A percentile compares a stretch with the other conserved stretches of the same genome.
phyloP scores from a whole-genome alignment of 2,329 filamentous ascomycete genomes.

The Penicillium concentricum region DNA sequence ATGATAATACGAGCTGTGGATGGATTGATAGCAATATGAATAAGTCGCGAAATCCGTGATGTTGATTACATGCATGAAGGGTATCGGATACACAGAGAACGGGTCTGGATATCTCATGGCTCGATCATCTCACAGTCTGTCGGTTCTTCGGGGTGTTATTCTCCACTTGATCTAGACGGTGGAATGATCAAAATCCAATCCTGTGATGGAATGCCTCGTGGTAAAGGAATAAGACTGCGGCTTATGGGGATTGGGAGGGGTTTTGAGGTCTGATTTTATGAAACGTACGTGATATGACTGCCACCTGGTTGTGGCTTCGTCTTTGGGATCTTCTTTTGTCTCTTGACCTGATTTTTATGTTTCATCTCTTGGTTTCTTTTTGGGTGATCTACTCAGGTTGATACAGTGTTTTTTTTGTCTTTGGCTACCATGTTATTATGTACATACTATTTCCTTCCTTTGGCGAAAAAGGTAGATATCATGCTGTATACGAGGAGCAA shows the following conservation, averaged over 20 bases:
- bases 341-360: neutral
- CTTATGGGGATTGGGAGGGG: neutral
- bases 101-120: neutral
- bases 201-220: neutral
- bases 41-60: slow-evolving; percentile 18
- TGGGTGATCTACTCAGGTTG: neutral
- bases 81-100: neutral
- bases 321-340: neutral
- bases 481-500: neutral
- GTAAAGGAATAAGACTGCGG: neutral
- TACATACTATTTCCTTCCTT: neutral
- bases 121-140: neutral
- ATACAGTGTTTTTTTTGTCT: neutral
- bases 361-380: neutral
- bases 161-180: neutral
- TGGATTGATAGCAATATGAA: slow-evolving; percentile 12
- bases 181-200: neutral
- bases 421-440: neutral
- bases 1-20: slow-evolving; percentile 20
- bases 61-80: neutral
- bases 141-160: neutral
- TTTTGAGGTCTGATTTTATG: neutral
- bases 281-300: neutral
- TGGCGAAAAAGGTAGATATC: neutral
- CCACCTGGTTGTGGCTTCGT: neutral